Evolutionary conservation across 2,329 filamentous ascomycete genomes (phyloP).

Genomic region (Fusarium sp.): DNA sequence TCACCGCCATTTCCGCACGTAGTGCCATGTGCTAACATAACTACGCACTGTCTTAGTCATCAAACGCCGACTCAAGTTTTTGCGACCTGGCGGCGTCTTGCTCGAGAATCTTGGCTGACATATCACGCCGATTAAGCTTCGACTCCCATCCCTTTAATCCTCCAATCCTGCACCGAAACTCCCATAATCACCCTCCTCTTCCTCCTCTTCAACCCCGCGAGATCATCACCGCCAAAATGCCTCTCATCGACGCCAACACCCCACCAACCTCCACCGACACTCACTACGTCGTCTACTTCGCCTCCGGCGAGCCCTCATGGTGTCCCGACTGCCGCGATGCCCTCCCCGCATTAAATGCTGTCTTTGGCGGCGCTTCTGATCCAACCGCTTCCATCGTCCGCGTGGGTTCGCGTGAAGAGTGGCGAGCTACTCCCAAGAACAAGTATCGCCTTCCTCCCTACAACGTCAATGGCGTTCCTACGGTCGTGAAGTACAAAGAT

Average conservation of each 20-base stretch:
- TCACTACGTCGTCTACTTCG: conserved; percentile 46
- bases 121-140: neutral
- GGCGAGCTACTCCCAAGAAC: conserved; percentile 38
- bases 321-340: conserved; percentile 43
- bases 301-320: conserved; percentile 44
- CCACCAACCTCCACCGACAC: conserved; percentile 38
- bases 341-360: conserved; percentile 35
- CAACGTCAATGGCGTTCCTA: conserved; percentile 42
- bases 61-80: neutral
- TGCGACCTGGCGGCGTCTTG: neutral
- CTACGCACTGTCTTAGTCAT: neutral
- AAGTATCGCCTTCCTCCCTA: conserved; percentile 42
- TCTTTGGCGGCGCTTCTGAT: conserved; percentile 38
- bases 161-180: neutral
- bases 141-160: neutral
- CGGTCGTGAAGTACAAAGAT: conserved; percentile 40
- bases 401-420: conserved; percentile 38
- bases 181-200: fast-evolving
- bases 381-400: conserved; percentile 41
- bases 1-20: fast-evolving
- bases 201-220: fast-evolving
- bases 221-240: conserved; percentile 24
- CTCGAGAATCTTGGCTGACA: neutral
- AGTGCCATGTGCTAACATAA: fast-evolving
- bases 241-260: conserved; percentile 38